These are phyloP conservation scores for Plantago rigida DNA, from an alignment of 305 asterid species.

Conservation along the genomic window DNA sequence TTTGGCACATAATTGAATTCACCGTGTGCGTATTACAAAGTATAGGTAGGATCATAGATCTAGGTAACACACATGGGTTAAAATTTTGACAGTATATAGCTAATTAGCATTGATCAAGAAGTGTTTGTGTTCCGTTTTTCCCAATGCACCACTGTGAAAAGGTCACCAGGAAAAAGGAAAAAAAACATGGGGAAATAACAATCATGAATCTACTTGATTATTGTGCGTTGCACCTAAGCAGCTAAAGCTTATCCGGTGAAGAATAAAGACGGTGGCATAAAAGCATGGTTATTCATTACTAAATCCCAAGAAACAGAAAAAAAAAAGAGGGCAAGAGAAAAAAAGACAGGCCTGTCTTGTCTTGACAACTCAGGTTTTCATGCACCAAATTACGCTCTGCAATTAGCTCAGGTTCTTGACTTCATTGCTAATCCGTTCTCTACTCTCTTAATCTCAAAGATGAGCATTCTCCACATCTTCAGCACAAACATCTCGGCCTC, in stretches of 20 bases:
- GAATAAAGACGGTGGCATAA: background rate
- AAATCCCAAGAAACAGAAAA: background rate
- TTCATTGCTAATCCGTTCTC: slow-evolving; percentile 69
- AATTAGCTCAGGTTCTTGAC: slow-evolving; percentile 41
- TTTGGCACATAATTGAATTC: too few relatives aligned
- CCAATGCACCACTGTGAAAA: background rate
- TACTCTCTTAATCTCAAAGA: slow-evolving; percentile 89
- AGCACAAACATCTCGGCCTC: slow-evolving; percentile 99
- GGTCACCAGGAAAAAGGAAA: background rate
- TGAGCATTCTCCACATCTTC: slow-evolving; percentile 99
- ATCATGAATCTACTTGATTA: slow-evolving; percentile 5
- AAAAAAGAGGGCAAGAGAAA: background rate
- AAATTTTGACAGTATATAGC: background rate
- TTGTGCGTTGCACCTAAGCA: background rate
- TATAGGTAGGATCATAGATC: background rate
- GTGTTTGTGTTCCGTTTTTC: background rate
- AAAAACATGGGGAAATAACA: background rate
- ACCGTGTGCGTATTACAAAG: too few relatives aligned
- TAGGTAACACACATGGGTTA: background rate
- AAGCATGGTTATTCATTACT: background rate
- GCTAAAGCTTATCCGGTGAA: background rate
- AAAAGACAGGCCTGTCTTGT: background rate
- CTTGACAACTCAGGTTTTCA: background rate
- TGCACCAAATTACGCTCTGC: background rate
- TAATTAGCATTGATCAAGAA: background rate